These are phyloP conservation scores for Avena insularis DNA, from an alignment of 176 grass and related monocot genomes.

Conservation along the genomic window DNA sequence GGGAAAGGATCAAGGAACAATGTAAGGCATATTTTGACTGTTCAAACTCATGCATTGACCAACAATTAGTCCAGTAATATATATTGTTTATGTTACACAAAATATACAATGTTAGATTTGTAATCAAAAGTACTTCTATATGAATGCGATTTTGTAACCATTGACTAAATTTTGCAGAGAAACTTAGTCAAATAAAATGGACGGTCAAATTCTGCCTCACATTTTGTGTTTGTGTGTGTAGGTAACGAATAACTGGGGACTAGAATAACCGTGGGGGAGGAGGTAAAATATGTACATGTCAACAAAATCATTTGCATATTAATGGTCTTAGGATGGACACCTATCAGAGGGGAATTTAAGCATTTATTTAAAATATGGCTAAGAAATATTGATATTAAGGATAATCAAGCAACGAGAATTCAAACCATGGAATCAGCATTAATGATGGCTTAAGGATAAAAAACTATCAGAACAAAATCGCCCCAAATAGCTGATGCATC, in stretches of 20 bases:
- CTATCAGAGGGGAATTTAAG: not conserved
- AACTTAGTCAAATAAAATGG: not conserved
- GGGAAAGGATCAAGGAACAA: not conserved
- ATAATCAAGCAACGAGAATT: not conserved
- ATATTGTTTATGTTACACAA: not conserved
- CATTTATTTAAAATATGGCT: slow-evolving; percentile 2
- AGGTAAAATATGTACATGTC: not conserved
- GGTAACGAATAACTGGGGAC: not conserved
- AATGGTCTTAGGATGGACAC: not conserved
- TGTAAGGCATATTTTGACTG: not conserved
- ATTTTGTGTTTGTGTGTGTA: not conserved
- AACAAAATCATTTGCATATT: not conserved
- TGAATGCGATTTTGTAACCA: not conserved
- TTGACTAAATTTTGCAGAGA: not conserved
- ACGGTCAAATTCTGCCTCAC: not conserved
- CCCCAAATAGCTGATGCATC: not conserved
- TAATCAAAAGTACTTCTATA: not conserved
- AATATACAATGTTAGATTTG: not conserved
- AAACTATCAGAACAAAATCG: slow-evolving; percentile 20
- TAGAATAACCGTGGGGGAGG: slow-evolving; percentile 13
- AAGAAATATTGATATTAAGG: not conserved
- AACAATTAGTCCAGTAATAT: slow-evolving; percentile 1
- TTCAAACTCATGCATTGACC: not conserved
- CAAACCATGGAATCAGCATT: not conserved
- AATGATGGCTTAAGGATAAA: not conserved